phyloP scores from a whole-genome alignment of 2,329 filamentous ascomycete genomes.

The Emmonsiellopsis sp. region DNA sequence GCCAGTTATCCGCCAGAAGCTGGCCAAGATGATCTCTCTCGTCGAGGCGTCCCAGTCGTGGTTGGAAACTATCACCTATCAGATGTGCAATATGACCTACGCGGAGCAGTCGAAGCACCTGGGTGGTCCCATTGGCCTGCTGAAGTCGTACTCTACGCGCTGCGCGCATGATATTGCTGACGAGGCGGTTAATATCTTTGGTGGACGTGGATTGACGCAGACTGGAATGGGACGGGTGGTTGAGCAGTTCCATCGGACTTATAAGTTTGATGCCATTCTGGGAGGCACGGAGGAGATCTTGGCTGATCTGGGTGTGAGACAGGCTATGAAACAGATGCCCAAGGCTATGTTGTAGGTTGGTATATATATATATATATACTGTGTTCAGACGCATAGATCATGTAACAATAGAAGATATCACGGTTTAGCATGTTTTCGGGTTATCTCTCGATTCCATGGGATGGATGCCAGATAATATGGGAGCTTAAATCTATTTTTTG shows the following conservation, averaged over 20 bases:
- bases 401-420: background rate
- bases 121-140: slow-evolving; percentile 69
- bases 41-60: slow-evolving; percentile 76
- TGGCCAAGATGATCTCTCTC: slow-evolving; percentile 79
- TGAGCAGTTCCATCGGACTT: slow-evolving; percentile 75
- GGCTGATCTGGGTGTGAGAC: slow-evolving; percentile 69
- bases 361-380: too few species aligned
- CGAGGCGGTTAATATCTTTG: slow-evolving; percentile 77
- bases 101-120: slow-evolving; percentile 63
- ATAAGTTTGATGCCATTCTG: slow-evolving; percentile 71
- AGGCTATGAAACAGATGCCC: slow-evolving; percentile 76
- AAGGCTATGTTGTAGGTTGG: slow-evolving; percentile 63
- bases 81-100: slow-evolving; percentile 82
- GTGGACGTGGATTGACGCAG: slow-evolving; percentile 70
- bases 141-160: slow-evolving; percentile 70
- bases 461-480: background rate
- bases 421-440: too few species aligned
- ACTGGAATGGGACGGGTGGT: slow-evolving; percentile 73
- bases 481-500: too few species aligned
- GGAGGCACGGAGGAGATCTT: slow-evolving; percentile 78
- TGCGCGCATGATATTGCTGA: slow-evolving; percentile 76
- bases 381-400: background rate
- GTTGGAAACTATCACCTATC: slow-evolving; percentile 76
- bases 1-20: slow-evolving; percentile 62
- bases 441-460: background rate